Base-by-base conservation (phyloP, 495 filamentous ascomycete genomes). In the Letharia columbiana region DNA sequence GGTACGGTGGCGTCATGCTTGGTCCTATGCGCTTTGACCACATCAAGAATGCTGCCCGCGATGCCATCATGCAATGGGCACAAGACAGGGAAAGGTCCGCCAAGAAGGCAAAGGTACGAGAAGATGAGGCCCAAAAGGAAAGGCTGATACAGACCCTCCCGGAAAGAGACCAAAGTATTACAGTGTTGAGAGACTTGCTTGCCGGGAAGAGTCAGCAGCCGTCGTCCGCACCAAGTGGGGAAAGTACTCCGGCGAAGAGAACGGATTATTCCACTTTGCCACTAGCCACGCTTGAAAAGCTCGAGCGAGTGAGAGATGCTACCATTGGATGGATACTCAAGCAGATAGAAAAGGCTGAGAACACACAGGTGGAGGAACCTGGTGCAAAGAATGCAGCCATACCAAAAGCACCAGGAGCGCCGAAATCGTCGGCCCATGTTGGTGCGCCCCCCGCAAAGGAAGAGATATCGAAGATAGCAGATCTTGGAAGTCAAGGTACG, bases 1-100 rank as follows among this genome's bases (percentile, higher is more conserved):
- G 79, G 79, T 81, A 76, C 67, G 78, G 79, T 6, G 79, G 79
- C 2, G 65, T 75, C 1, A 73, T 79, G 68, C 69, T 82, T 35
- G 79, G 79, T 11, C 78, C 78, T 17, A 70, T 78, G 18, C 62
- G 79, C 33, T 82, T 81, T 61, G 74, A 71, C 35, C 78, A 80
- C 64, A 77, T 81, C 33, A 75, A 78, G 61, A 71, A 67, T 37
- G 68, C 54, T 39, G 79, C 77, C 17, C 71, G 71, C 45, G 73
- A 72, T 45, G 78, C 76, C 2, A 70, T 81, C 37, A 42, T 57
- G 59, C 72, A 68, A 31, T 76, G 71, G 67, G 18, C 18, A 28
- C 23, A 28, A n/a, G 39, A 23, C 11, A 20, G 40, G 13, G 50
- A 62, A 39, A 10, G 60, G 23, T 20, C 39, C 2, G 60, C 23